These are phyloP conservation scores for Acer saccharum DNA, from an alignment of 345 rosid species.

Conservation along the genomic window DNA sequence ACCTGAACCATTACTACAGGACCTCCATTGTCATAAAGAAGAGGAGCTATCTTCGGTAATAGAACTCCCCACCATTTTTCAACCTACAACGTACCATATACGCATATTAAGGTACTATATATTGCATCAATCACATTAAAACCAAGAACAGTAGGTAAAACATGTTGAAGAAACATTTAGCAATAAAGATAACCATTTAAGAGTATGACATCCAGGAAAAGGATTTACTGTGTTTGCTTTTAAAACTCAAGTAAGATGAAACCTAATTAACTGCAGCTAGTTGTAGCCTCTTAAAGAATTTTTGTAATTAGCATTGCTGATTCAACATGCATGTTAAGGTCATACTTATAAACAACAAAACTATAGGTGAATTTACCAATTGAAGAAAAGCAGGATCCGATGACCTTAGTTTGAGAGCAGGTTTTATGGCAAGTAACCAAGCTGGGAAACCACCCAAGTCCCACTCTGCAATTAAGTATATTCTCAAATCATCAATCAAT, in stretches of 20 bases:
- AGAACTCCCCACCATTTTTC: constrained; percentile 83
- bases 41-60: constrained; percentile 66
- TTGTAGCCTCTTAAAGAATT: neutral
- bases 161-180: neutral
- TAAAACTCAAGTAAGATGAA: neutral
- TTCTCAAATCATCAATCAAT: neutral
- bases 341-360: constrained; percentile 1
- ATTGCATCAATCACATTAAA: neutral
- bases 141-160: neutral
- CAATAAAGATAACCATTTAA: neutral
- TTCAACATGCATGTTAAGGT: neutral
- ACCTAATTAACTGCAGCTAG: constrained; percentile 5
- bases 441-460: constrained; percentile 95
- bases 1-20: constrained; percentile 97
- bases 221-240: neutral
- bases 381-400: constrained; percentile 75
- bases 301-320: neutral
- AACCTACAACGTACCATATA: constrained; percentile 47
- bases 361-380: constrained; percentile 45
- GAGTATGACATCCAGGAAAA: neutral
- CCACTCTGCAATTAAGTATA: constrained; percentile 67
- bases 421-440: constrained; percentile 80
- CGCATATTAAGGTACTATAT: neutral
- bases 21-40: constrained; percentile 83
- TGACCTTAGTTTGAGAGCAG: constrained; percentile 69